Percentiles rank a stretch among this genome's conserved stretches.
Conservation (phyloP, 306 rosid species). For the Cucumis sativus region DNA sequence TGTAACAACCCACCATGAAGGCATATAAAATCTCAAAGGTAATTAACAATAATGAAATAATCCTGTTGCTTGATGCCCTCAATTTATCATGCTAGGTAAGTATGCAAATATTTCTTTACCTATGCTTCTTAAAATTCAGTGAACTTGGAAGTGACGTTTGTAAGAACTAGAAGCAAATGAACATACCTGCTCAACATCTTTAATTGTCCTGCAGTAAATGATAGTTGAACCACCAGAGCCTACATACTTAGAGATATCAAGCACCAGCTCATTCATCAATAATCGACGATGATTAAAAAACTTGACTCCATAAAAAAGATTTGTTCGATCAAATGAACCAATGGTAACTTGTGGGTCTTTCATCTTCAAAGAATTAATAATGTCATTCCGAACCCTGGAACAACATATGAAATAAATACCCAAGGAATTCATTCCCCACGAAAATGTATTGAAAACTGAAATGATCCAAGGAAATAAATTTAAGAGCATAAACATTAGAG, state of each 20-base stretch:
- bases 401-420: constrained; percentile 10
- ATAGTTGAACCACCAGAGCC: constrained; percentile 60
- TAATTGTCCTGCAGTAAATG: constrained; percentile 78
- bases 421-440: neutral
- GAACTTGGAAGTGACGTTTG: neutral
- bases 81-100: neutral
- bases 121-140: neutral
- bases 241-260: constrained; percentile 45
- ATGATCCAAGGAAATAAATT: constrained; percentile 2
- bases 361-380: constrained; percentile 62
- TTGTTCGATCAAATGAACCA: constrained; percentile 79
- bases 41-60: neutral
- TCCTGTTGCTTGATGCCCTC: neutral
- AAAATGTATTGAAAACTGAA: neutral
- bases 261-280: constrained; percentile 54
- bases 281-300: constrained; percentile 39
- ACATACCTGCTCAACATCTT: constrained; percentile 71
- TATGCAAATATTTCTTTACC: neutral
- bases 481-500: neutral
- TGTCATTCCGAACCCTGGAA: constrained; percentile 69
- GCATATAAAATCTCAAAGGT: neutral
- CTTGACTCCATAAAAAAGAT: constrained; percentile 84
- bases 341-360: constrained; percentile 43
- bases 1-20: neutral
- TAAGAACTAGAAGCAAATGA: neutral